These are phyloP conservation scores for Xylaria sp. DNA, from an alignment of 2,329 filamentous ascomycete genomes.

Conservation along the genomic window DNA sequence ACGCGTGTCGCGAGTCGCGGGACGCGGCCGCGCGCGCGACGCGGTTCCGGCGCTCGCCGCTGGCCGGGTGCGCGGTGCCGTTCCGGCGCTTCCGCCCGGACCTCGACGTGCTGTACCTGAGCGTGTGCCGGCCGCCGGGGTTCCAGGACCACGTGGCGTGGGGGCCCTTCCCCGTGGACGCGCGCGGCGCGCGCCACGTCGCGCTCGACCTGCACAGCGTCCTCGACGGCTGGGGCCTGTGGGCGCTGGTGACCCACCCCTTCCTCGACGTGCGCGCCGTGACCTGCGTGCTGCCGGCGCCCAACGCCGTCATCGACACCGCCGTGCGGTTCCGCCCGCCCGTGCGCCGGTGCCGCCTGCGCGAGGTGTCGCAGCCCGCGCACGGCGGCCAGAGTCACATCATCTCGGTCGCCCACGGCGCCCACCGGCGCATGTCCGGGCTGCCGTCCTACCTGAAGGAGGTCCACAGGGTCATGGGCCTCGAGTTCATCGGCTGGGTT, in stretches of 20 bases:
- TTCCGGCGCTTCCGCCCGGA: constrained; percentile 25
- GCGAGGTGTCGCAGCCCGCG: constrained; percentile 4
- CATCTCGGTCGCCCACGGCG: constrained; percentile 16
- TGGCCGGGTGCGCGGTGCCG: constrained; percentile 22
- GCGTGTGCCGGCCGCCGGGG: constrained; percentile 5
- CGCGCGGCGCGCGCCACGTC: constrained; percentile 9
- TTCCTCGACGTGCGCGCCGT: constrained; percentile 9
- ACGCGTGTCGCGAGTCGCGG: constrained; percentile 26
- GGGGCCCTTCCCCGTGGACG: constrained; percentile 7
- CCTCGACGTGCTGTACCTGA: constrained; percentile 23
- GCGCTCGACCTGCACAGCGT: constrained; percentile 20
- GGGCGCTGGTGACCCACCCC: constrained; percentile 3
- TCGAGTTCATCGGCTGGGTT: constrained; percentile 1
- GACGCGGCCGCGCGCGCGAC: constrained; percentile 11
- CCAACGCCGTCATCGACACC: constrained; percentile 9
- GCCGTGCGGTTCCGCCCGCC: constrained; percentile 18
- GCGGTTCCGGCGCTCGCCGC: constrained; percentile 20
- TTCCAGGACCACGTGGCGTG: constrained; percentile 3
- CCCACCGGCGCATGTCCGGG: constrained; percentile 15
- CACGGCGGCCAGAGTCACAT: constrained; percentile 17
- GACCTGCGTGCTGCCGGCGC: constrained; percentile 15
- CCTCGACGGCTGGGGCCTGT: constrained; percentile 13
- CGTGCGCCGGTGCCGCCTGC: constrained; percentile 14
- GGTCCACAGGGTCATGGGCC: constrained; percentile 4
- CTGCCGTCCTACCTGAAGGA: constrained; percentile 12